These are phyloP conservation scores for Trichoderma atrobrunneum DNA, from an alignment of 2,329 filamentous ascomycete species.

Conservation along the genomic window DNA sequence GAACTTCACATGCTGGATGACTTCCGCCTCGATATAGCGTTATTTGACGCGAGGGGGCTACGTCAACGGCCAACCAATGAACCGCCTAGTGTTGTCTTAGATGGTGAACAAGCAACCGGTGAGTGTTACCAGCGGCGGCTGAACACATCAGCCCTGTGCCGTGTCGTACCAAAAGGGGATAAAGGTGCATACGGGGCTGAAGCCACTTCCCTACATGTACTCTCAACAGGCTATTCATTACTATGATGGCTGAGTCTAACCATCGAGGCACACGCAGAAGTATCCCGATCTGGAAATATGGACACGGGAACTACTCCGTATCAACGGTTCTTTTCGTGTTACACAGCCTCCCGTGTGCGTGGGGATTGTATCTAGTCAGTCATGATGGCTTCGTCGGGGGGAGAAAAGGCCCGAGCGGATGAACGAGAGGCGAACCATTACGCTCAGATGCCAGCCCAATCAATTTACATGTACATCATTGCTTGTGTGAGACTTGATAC, in stretches of 20 bases:
- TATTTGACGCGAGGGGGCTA: neutral
- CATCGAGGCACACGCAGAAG: neutral
- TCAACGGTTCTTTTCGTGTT: neutral
- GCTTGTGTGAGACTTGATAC: neutral
- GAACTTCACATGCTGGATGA: neutral
- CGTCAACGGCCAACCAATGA: neutral
- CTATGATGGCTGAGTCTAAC: neutral
- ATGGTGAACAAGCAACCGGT: neutral
- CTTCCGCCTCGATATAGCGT: neutral
- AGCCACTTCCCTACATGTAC: neutral
- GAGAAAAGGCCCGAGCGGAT: neutral
- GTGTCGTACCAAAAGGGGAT: neutral
- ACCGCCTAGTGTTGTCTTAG: neutral
- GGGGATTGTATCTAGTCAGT: neutral
- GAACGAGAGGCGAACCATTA: neutral
- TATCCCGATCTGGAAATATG: neutral
- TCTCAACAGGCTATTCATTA: neutral
- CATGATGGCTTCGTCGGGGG: neutral
- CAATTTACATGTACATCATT: neutral
- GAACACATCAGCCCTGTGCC: neutral
- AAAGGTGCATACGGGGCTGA: neutral
- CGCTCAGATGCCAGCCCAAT: neutral
- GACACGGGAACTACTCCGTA: neutral
- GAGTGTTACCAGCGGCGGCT: neutral
- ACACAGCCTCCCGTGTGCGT: neutral